Base-by-base conservation (phyloP, 1,139 yeast genomes). In the Diutina sp. region DNA sequence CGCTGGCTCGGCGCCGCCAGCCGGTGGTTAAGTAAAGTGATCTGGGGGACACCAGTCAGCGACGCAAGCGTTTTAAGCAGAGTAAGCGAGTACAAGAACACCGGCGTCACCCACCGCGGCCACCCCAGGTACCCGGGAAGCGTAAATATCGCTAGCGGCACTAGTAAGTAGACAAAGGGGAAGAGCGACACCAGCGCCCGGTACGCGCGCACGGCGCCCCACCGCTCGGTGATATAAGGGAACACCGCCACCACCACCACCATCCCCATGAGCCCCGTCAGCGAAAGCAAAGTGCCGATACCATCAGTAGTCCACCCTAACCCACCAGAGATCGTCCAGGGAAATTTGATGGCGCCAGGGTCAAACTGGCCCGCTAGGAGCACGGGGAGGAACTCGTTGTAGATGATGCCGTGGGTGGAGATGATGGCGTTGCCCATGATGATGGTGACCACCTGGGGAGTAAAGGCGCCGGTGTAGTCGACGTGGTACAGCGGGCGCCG, bases 351-450 rank as follows among this genome's bases (percentile, higher is more conserved):
- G 25, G 66, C 61, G 14, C 65, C 65, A 0, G 66, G 65, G 46
- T 64, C 68, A 55, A 78, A 68, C 46, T 73, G 70, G n/a, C 82
- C 72, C 0, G 87, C 84, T 28, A 83, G 67, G 58, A 80, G 78
- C 5, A 84, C 79, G 11, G 89, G 87, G 53, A 82, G 67, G 60
- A 84, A 80, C 65, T 84, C 87, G 55, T 74, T 74, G 64, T 72
- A 81, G 6, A 80, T 78, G n/a, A 80, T 70, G n/a, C 73, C 66
- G 62, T 81, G 85, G 58, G 81, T 70, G 9, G 80, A 69, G 58
- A 80, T 67, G 56, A 76, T 64, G 58, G 78, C 72, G 62, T 74
- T 75, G 47, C 74, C 72, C 16, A 68, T 55, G 51, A 79, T 72
- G 6, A 80, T 73, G 54, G 69, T 70, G 50, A 77, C 65, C 18